Base-by-base conservation (phyloP, 73 alveolate species). In the Paramecium sexaurelia region DNA sequence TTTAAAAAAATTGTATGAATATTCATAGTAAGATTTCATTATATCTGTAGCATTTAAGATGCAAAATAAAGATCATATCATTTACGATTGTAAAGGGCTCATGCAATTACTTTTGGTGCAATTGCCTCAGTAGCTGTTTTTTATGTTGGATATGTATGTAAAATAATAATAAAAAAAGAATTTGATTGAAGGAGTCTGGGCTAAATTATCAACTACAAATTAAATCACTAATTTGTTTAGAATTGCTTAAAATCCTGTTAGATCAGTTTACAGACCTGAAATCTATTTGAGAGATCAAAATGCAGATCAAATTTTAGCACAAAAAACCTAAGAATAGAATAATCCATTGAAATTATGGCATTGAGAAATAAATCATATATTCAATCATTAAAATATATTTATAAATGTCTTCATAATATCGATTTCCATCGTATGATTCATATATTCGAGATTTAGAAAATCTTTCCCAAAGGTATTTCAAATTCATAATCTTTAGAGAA, bases 71-170 rank as follows among this genome's bases (percentile, higher is more conserved):
- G 83, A 61, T 26, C 83, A 41, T 61, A 29, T 61, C 47, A 29
- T 11, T 61, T 61, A 8, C 20, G 83, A 61, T 32, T 29, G 43
- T 61, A 61, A 61, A 61, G 47, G 26, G 39, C 83, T 0, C 41
- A 61, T 61, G 39, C 43, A 61, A 26, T 61, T 61, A 29, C 43
- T 11, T 61, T 61, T 11, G 83, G 83, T 32, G 7, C 83, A 8
- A 13, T 61, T 22, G 83, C 83, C 20, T 26, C 83, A 29, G 6
- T 61, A 32, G 83, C 47, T 10, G 83, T 32, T 3, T 61, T 26
- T 32, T 61, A 61, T 61, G 83, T 61, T 61, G 83, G 83, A 61
- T 61, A 61, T 61, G 83, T 61, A 61, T 29, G 83, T 61, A 61
- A 26, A 22, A 61, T 61, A 5, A 61, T 61, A 19, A 51, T 51